Percentiles rank a stretch among this genome's conserved stretches.
These are phyloP conservation scores for Cucumis variabilis DNA, from an alignment of 331 rosid species.

Conservation along the genomic window DNA sequence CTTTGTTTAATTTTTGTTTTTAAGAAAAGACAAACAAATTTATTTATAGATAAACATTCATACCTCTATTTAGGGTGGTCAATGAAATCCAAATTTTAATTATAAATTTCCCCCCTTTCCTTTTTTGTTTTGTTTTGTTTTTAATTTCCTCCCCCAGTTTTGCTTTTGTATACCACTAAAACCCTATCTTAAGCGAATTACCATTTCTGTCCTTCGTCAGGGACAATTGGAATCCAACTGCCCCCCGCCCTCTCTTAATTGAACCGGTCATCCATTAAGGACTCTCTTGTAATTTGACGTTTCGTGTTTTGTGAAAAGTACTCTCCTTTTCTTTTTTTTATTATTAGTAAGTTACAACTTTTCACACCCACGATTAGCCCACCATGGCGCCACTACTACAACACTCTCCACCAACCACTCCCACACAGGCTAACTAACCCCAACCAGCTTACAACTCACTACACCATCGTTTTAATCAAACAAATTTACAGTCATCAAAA, in stretches of 20 bases:
- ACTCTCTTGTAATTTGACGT: background rate
- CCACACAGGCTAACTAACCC: background rate
- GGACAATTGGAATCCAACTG: slow-evolving; percentile 19
- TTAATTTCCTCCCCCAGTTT: too few species aligned
- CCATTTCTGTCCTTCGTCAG: background rate
- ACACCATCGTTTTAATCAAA: background rate
- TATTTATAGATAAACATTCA: too few species aligned
- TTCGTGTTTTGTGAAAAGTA: background rate
- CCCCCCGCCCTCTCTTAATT: slow-evolving; percentile 28
- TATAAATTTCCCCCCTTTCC: background rate
- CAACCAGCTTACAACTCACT: too few species aligned
- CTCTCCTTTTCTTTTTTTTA: too few species aligned
- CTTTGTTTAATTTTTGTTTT: too few species aligned
- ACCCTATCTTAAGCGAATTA: background rate
- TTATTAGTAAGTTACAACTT: background rate
- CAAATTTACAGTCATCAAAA: too few species aligned
- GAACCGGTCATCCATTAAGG: slow-evolving; percentile 10
- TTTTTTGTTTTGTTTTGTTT: background rate
- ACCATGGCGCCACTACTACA: background rate
- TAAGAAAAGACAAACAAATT: too few species aligned
- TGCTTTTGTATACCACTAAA: background rate
- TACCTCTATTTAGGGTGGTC: too few species aligned
- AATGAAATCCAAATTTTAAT: too few species aligned
- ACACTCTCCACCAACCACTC: background rate
- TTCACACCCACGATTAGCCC: background rate